Percentiles rank a stretch among this genome's conserved stretches.
These are phyloP conservation scores for Pseudogymnoascus sp. DNA, from an alignment of 2,329 filamentous ascomycete genomes.

Conservation along the genomic window DNA sequence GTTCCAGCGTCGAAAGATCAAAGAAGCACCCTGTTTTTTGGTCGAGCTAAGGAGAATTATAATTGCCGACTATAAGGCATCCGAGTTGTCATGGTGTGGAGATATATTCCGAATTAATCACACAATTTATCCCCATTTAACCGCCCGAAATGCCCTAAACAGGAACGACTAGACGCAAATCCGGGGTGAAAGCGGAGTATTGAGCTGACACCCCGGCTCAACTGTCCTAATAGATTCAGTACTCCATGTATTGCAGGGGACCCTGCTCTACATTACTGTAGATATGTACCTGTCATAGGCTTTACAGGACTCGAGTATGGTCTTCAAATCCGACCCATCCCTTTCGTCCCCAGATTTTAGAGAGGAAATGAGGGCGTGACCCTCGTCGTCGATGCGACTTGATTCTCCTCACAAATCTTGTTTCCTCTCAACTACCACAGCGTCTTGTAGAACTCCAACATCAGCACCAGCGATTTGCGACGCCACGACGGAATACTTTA, in stretches of 20 bases:
- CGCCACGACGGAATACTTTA: not conserved
- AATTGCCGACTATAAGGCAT: not conserved
- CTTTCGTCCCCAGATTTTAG: not conserved
- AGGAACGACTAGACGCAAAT: not conserved
- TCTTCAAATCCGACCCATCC: not conserved
- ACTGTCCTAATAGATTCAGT: not conserved
- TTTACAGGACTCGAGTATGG: not conserved
- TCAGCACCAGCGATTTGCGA: not conserved
- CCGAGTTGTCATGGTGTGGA: not conserved
- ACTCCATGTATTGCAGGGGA: not conserved
- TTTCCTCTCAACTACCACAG: constrained; percentile 3
- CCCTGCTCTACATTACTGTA: not conserved
- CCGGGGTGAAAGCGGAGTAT: not conserved
- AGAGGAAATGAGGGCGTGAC: not conserved
- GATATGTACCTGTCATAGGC: not conserved
- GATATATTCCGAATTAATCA: not conserved
- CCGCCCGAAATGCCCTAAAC: not conserved
- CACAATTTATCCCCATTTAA: constrained; percentile 1
- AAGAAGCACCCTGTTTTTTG: not conserved
- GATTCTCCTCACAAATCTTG: not conserved
- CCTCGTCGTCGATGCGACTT: not conserved
- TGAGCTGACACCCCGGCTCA: not conserved
- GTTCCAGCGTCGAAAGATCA: not conserved
- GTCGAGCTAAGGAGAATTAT: not conserved
- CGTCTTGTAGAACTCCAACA: not conserved